Base-by-base conservation (phyloP, 2,329 filamentous ascomycete genomes). In the Taxawa tesnikishii region DNA sequence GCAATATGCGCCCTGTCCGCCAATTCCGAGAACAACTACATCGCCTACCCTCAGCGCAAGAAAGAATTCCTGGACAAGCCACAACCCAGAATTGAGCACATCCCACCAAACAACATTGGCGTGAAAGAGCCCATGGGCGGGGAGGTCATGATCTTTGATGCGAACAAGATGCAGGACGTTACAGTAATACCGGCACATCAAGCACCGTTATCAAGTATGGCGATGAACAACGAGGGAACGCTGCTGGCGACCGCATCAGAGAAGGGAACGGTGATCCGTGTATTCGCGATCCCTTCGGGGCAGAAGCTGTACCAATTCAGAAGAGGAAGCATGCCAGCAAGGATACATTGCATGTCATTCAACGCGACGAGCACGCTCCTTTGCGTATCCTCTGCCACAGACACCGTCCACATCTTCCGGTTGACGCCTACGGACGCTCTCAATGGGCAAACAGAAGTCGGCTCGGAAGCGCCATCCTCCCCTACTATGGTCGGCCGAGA, bases 321-420 rank as follows among this genome's bases (percentile, higher is more conserved):
- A 38, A 76, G 90, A 42, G 90, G 90, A 26, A 94, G 88, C 3
- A 94, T 94, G 57, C 90, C 90, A 0, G 87, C 87, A 2, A 80
- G 83, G 25, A 98, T 98, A 45, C 94, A 87, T 61, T 93, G 85
- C 71, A 94, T 98, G 85, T 93, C 87, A 1, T 98, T 98, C 62
- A 98, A 98, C 56, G 77, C 85, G 30, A 85, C 82, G 37, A 93
- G 87, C 3, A 94, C 87, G 2, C 67, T 98, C 8, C 72, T 98
- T 21, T 94, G 87, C 49, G 87, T 98, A 25, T 96, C 90, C 4
- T 96, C 88, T 3, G 87, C 85, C 2, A 93, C 87, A 1, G 90
- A 98, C 49, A 98, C 90, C 0, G 79, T 98, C 7, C 90, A 98
- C 54, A 85, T 98, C 31, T 98, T 98, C 63, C 83, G 87, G 33